Evolutionary conservation across 768 basidiomycete species (phyloP).

Genomic region (Panaeolus cyanescens): DNA sequence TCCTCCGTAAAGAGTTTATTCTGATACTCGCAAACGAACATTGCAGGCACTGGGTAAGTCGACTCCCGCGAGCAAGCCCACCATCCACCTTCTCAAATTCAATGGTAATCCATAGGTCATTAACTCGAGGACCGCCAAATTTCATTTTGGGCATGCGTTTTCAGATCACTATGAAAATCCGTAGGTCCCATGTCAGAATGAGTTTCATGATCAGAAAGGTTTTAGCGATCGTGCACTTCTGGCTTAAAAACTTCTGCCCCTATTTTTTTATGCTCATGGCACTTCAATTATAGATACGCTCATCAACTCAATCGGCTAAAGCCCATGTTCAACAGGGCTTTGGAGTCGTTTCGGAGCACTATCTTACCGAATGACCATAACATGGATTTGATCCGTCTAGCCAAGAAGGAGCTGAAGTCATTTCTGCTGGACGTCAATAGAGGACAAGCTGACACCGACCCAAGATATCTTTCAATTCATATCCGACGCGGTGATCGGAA

Average conservation of each 20-base stretch:
- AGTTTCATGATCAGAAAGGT: conserved; percentile 1
- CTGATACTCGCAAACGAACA: conserved; percentile 8
- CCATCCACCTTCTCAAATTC: background rate
- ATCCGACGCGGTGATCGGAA: conserved; percentile 63
- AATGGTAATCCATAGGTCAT: conserved; percentile 43
- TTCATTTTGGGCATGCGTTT: conserved; percentile 61
- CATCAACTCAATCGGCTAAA: conserved; percentile 56
- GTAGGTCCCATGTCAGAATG: conserved; percentile 38
- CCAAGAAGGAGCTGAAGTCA: conserved; percentile 45
- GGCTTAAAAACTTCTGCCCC: background rate
- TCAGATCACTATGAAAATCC: conserved; percentile 61
- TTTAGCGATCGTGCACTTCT: background rate
- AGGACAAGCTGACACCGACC: background rate
- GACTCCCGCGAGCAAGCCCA: background rate
- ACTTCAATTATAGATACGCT: conserved; percentile 42
- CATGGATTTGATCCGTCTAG: conserved; percentile 46
- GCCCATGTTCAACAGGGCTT: conserved; percentile 51
- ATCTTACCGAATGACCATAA: conserved; percentile 56
- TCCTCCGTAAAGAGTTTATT: background rate
- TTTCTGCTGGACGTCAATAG: conserved; percentile 17
- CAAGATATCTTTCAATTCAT: conserved; percentile 56
- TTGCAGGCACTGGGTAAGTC: conserved; percentile 63
- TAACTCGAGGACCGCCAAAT: conserved; percentile 65
- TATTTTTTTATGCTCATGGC: background rate
- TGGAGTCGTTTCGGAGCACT: conserved; percentile 47